These are phyloP conservation scores for Nidularia pulvinata DNA, from an alignment of 768 basidiomycete species.

Conservation along the genomic window DNA sequence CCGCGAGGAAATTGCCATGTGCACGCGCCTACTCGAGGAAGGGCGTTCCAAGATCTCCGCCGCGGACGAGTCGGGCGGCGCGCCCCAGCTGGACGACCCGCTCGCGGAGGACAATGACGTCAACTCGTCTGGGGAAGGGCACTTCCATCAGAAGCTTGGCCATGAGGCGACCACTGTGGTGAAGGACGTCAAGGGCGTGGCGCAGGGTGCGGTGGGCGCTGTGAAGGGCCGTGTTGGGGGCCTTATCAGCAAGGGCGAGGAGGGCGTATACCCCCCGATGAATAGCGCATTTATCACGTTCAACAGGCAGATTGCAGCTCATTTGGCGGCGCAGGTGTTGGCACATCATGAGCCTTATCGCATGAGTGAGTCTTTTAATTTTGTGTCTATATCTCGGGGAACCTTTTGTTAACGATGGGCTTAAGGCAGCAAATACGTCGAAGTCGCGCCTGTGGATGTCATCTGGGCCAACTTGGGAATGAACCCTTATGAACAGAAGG, in stretches of 20 bases:
- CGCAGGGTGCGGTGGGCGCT: constrained; percentile 19
- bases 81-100: not conserved
- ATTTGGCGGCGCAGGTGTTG: constrained; percentile 77
- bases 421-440: constrained; percentile 62
- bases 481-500: constrained; percentile 85
- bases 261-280: constrained; percentile 50
- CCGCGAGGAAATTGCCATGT: constrained; percentile 65
- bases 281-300: constrained; percentile 89
- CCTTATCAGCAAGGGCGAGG: constrained; percentile 4
- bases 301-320: constrained; percentile 90
- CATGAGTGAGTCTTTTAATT: constrained; percentile 49
- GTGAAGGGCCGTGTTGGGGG: constrained; percentile 15
- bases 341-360: constrained; percentile 81
- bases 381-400: not conserved
- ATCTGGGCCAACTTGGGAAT: constrained; percentile 90
- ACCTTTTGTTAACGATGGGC: not conserved
- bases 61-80: constrained; percentile 18
- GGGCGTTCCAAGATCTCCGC: constrained; percentile 35
- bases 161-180: not conserved
- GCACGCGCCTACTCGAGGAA: constrained; percentile 50
- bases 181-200: constrained; percentile 11
- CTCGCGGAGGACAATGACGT: not conserved
- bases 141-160: not conserved
- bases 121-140: not conserved
- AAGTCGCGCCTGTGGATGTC: constrained; percentile 86